phyloP scores from a whole-genome alignment of 2,329 filamentous ascomycete genomes.

The Curvularia verruculosa region DNA sequence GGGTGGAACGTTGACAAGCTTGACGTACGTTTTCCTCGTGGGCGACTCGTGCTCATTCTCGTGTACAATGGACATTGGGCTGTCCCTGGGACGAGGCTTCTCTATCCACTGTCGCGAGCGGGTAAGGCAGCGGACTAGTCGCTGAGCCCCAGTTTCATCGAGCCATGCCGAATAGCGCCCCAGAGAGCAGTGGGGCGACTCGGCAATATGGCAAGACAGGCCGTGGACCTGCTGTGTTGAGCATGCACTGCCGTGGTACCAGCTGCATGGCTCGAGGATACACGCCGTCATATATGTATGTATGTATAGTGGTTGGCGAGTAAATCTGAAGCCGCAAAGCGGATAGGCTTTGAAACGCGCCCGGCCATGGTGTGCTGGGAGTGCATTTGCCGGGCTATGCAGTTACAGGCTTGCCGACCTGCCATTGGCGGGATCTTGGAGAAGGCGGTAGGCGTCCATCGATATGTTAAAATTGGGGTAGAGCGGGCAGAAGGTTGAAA shows the following conservation, averaged over 20 bases:
- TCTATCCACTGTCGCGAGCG: constrained; percentile 18
- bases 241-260: constrained; percentile 2
- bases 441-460: not conserved
- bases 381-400: not conserved
- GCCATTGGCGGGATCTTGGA: not conserved
- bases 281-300: not conserved
- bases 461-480: not conserved
- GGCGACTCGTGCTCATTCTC: not conserved
- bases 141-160: constrained; percentile 14
- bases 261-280: not conserved
- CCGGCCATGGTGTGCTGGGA: not conserved
- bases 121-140: constrained; percentile 12
- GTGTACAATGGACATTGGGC: constrained; percentile 4
- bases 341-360: constrained; percentile 7
- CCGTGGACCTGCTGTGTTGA: constrained; percentile 11
- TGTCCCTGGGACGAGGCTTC: constrained; percentile 11
- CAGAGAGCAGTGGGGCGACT: constrained; percentile 19
- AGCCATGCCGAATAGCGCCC: constrained; percentile 18
- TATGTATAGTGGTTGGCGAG: constrained; percentile 3
- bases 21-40: not conserved
- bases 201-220: constrained; percentile 11
- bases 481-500: not conserved
- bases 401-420: not conserved
- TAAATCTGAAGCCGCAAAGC: not conserved
- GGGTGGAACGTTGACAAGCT: not conserved